Conservation (phyloP, 1,139 yeast genomes). For the Kodamaea arcana region DNA sequence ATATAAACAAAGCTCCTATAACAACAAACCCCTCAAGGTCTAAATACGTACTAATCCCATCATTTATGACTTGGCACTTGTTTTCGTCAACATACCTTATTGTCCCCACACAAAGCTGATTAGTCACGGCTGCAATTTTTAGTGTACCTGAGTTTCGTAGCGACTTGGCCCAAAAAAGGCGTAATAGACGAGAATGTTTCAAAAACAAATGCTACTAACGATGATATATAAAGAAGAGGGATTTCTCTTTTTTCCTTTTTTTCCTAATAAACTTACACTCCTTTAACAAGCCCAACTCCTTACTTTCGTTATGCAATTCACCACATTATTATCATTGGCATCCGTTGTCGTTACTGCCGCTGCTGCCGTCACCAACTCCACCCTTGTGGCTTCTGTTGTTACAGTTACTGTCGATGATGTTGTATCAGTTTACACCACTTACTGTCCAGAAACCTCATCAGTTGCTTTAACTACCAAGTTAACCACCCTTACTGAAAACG, state of each 20-base stretch:
- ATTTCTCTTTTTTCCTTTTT: too few species aligned
- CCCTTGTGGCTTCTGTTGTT: constrained; percentile 1
- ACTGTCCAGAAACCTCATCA: constrained; percentile 13
- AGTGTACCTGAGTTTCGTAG: not conserved
- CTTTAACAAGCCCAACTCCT: constrained; percentile 14
- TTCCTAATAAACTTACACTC: too few species aligned
- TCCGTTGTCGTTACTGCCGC: constrained; percentile 11
- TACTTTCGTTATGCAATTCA: constrained; percentile 15
- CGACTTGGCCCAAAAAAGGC: not conserved
- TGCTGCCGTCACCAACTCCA: constrained; percentile 7
- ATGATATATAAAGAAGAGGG: not conserved
- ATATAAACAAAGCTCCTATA: too few species aligned
- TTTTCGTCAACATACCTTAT: not conserved
- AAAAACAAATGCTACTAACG: not conserved
- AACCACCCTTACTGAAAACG: constrained; percentile 16
- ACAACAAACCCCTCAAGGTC: too few species aligned
- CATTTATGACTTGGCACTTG: not conserved
- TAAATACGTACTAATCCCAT: too few species aligned
- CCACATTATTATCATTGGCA: constrained; percentile 10
- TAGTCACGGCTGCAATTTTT: not conserved
- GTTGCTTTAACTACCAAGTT: constrained; percentile 6
- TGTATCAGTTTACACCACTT: constrained; percentile 8
- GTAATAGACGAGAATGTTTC: not conserved
- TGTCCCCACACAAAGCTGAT: not conserved
- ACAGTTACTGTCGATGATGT: constrained; percentile 7